Conservation (phyloP, 441 rosid species). For the Euphorbia celastroides region DNA sequence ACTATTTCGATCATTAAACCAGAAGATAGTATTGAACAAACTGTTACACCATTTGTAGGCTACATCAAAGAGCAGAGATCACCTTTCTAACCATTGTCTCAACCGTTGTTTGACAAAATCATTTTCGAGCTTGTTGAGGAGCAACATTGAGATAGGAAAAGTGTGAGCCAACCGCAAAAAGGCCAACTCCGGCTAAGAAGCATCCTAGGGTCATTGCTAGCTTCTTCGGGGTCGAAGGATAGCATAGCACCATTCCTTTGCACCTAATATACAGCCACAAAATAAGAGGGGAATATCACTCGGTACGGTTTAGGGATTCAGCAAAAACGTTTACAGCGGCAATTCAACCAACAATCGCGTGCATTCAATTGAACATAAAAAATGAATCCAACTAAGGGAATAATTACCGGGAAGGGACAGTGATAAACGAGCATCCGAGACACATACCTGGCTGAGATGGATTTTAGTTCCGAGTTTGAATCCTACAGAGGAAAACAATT, state of each 20-base stretch:
- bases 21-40: background rate
- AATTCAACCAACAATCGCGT: constrained; percentile 4
- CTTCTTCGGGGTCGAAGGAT: constrained; percentile 56
- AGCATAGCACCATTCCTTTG: constrained; percentile 41
- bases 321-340: background rate
- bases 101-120: constrained; percentile 52
- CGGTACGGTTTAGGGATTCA: too few species aligned
- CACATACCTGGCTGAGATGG: too few species aligned
- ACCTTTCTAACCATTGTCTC: constrained; percentile 26
- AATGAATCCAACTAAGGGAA: too few species aligned
- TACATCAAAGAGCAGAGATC: background rate
- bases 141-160: constrained; percentile 40
- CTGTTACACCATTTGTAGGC: background rate
- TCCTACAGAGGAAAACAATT: background rate
- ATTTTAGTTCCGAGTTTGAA: too few species aligned
- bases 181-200: constrained; percentile 47
- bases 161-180: constrained; percentile 40
- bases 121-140: constrained; percentile 65
- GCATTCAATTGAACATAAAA: constrained; percentile 4
- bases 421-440: too few species aligned
- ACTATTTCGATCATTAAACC: background rate
- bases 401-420: too few species aligned
- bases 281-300: background rate
- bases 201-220: constrained; percentile 48
- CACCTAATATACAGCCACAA: background rate